A percentile compares a stretch with the other conserved stretches of the same genome.
Conservation (phyloP, 2,329 filamentous ascomycete species). For the Magnaporthiopsis rhizophila region DNA sequence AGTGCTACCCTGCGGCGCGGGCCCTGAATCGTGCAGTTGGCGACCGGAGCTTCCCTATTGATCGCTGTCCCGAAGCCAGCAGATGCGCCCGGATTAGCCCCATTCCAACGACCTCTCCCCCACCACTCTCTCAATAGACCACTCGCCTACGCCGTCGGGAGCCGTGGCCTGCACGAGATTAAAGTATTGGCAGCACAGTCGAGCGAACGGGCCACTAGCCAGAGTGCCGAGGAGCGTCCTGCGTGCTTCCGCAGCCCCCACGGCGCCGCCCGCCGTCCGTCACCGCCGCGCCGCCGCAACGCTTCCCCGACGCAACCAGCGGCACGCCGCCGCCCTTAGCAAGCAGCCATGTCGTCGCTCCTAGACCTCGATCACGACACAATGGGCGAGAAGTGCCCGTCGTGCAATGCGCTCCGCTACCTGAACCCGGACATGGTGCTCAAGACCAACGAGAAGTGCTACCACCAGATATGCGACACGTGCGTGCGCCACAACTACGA, state of each 20-base stretch:
- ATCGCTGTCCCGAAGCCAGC: neutral
- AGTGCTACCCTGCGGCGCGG: too few relatives aligned
- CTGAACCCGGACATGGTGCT: constrained; percentile 92
- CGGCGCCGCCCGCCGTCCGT: neutral
- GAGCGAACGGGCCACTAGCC: neutral
- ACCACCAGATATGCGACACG: constrained; percentile 96
- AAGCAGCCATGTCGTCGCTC: neutral
- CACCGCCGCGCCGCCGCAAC: constrained; percentile 3
- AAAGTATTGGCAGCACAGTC: neutral
- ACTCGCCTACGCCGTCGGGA: neutral
- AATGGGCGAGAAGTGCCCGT: constrained; percentile 70
- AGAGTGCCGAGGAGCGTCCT: neutral
- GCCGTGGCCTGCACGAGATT: neutral
- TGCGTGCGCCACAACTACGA: constrained; percentile 94
- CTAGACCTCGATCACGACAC: constrained; percentile 7
- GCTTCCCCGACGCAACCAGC: constrained; percentile 5
- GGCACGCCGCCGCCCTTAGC: constrained; percentile 9
- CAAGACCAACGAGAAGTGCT: constrained; percentile 96
- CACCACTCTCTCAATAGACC: neutral
- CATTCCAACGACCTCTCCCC: too few relatives aligned
- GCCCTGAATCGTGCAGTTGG: neutral
- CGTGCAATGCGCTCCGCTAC: constrained; percentile 95
- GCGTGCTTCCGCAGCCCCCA: neutral
- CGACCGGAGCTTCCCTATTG: neutral
- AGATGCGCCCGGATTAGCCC: too few relatives aligned